A percentile compares a stretch with the other conserved stretches of the same genome.
Evolutionary conservation across 129 eudicot genomes (phyloP).

Genomic region (Pulicaria dysenterica): DNA sequence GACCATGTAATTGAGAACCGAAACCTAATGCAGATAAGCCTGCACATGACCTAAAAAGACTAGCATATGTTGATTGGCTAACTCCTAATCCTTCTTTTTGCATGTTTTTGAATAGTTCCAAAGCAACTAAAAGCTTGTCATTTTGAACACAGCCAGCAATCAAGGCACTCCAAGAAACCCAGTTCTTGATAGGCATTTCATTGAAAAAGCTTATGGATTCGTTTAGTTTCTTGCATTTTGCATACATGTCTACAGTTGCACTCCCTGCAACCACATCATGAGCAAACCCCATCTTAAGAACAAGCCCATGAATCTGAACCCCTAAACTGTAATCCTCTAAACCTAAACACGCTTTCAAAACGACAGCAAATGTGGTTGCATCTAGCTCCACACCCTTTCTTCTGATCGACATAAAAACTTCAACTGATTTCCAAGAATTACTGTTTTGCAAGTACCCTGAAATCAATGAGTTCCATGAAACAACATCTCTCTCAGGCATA

Average conservation of each 20-base stretch:
- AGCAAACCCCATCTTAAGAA: conserved; percentile 52
- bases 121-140: conserved; percentile 49
- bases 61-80: conserved; percentile 78
- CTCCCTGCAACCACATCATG: conserved; percentile 73
- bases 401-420: conserved; percentile 50
- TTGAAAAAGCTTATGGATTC: conserved; percentile 54
- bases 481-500: conserved; percentile 67
- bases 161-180: conserved; percentile 91
- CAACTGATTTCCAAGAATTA: conserved; percentile 43
- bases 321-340: conserved; percentile 60
- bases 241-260: conserved; percentile 88
- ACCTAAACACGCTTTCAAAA: conserved; percentile 66
- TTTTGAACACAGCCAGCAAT: conserved; percentile 80
- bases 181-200: conserved; percentile 70
- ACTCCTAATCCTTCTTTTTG: conserved; percentile 69
- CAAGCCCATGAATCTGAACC: conserved; percentile 65
- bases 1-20: conserved; percentile 77
- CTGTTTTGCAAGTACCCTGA: conserved; percentile 82
- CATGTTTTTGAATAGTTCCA: conserved; percentile 71
- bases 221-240: conserved; percentile 60
- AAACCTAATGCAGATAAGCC: conserved; percentile 47
- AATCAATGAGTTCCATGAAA: conserved; percentile 85
- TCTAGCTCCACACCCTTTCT: conserved; percentile 49
- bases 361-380: conserved; percentile 69
- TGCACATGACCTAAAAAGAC: conserved; percentile 73